Base-by-base conservation (phyloP, 495 filamentous ascomycete genomes). In the Daldinia childiae region DNA sequence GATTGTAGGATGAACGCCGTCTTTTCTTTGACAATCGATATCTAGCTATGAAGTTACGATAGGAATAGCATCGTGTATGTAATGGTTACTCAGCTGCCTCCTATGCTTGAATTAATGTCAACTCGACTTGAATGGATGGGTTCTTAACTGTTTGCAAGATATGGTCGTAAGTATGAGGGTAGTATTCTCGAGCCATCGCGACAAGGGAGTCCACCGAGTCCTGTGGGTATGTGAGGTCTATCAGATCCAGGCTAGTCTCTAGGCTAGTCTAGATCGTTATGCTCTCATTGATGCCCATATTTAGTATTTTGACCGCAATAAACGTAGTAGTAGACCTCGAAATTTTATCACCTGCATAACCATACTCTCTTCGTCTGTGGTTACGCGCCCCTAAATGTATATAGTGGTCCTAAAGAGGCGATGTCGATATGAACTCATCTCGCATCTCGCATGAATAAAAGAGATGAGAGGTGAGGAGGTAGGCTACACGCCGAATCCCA, bases 181-280 rank as follows among this genome's bases (percentile, higher is more conserved):
- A 14, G 9, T 48, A 48, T 48, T 48, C 19, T 24, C 43, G 17
- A 19, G 11, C 43, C 8, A 21, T 48, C 43, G 43, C 19, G 43
- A 48, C 43, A 48, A 24, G 43, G 43, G 43, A 24, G 19, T 21
- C 43, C 4, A 48, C 2, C 3, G 4, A 21, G 24, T 21, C 1
- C 17, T 21, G 19, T 48, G 43, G 43, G 17, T 19, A 24, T 48
- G 6, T 17, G 43, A 48, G 7, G 43, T 48, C 19, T 48, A 24
- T 48, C 7, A 21, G 43, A 48, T 48, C 43, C 17, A 48, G 43
- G 43, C 43, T 48, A 48, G 43, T 48, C 43, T 21, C 19, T 1
- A 48, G 17, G 19, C 43, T 48, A 48, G 43, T 24, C 43, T 48
- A 48, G 19, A 48, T 48, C 43, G 43, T 48, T 48, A 48, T 48